These are phyloP conservation scores for Amesomyces nigricolor DNA, from an alignment of 2,329 filamentous ascomycete species.

Conservation along the genomic window DNA sequence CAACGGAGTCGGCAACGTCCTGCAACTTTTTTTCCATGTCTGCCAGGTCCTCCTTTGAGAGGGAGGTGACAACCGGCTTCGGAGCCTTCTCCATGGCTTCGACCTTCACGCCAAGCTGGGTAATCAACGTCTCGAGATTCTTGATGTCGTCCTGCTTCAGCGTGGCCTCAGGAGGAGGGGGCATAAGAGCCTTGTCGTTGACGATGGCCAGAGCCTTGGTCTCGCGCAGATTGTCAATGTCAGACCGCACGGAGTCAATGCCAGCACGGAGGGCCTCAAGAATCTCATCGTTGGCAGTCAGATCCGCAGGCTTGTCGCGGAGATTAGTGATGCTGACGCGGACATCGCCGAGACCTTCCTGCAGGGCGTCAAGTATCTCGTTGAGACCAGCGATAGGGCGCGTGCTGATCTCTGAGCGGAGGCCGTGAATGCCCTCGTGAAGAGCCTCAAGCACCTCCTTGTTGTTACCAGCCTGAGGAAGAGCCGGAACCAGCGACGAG, in stretches of 20 bases:
- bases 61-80: constrained; percentile 29
- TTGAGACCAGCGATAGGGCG: constrained; percentile 65
- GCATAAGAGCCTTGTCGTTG: constrained; percentile 44
- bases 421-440: constrained; percentile 64
- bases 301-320: constrained; percentile 70
- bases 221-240: constrained; percentile 74
- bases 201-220: constrained; percentile 47
- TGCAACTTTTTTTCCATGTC: constrained; percentile 48
- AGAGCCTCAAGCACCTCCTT: constrained; percentile 68
- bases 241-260: constrained; percentile 65
- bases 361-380: constrained; percentile 82
- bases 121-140: constrained; percentile 76
- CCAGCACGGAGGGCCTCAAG: constrained; percentile 82
- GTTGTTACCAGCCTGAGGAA: constrained; percentile 37
- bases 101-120: constrained; percentile 76
- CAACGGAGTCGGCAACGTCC: constrained; percentile 35
- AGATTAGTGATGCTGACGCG: constrained; percentile 71
- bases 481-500: constrained; percentile 57
- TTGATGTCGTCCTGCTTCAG: constrained; percentile 71
- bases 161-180: constrained; percentile 42
- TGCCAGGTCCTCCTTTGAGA: constrained; percentile 30
- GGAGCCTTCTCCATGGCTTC: constrained; percentile 62
- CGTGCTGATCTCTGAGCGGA: constrained; percentile 69
- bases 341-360: constrained; percentile 77
- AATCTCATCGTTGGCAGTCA: constrained; percentile 84